Conservation (phyloP, 768 basidiomycete species). For the Rhodotorula toruloides region DNA sequence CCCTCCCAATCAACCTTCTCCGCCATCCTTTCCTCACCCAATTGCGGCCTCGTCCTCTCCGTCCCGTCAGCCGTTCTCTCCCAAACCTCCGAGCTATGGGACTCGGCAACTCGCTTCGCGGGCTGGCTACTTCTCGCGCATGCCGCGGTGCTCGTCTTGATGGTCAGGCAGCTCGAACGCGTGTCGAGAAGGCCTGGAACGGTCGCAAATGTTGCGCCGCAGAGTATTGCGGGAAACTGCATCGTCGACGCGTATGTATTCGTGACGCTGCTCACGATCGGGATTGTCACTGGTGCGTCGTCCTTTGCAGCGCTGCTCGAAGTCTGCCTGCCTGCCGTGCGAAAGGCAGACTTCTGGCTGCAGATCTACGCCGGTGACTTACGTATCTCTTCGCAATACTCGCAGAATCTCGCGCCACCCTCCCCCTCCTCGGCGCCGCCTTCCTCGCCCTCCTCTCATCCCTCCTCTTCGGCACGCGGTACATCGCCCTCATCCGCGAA, state of each 20-base stretch:
- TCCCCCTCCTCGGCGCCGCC: slow-evolving; percentile 32
- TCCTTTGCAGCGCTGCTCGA: not conserved
- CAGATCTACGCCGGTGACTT: too few species aligned
- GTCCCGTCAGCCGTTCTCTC: not conserved
- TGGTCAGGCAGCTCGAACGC: slow-evolving; percentile 41
- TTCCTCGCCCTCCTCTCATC: slow-evolving; percentile 40
- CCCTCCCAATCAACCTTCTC: slow-evolving; percentile 13
- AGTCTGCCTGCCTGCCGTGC: too few species aligned
- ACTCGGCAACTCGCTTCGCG: slow-evolving; percentile 23
- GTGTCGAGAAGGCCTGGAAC: slow-evolving; percentile 2
- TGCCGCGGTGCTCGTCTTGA: slow-evolving; percentile 12
- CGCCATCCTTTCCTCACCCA: slow-evolving; percentile 35
- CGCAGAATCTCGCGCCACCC: slow-evolving; percentile 31
- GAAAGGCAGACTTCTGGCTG: too few species aligned
- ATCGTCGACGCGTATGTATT: slow-evolving; percentile 39
- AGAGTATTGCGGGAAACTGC: slow-evolving; percentile 18
- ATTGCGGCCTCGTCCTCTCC: slow-evolving; percentile 39
- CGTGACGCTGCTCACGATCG: slow-evolving; percentile 25
- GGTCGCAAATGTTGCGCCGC: slow-evolving; percentile 12
- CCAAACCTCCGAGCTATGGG: slow-evolving; percentile 29
- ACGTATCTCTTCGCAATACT: not conserved
- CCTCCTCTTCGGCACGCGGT: slow-evolving; percentile 41
- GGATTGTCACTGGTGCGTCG: slow-evolving; percentile 20
- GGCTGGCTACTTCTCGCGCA: slow-evolving; percentile 21
- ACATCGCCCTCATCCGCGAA: slow-evolving; percentile 37